A percentile compares a stretch with the other conserved stretches of the same genome.
Conservation (phyloP, 148 eudicot genomes). For the Polygonum aviculare region DNA sequence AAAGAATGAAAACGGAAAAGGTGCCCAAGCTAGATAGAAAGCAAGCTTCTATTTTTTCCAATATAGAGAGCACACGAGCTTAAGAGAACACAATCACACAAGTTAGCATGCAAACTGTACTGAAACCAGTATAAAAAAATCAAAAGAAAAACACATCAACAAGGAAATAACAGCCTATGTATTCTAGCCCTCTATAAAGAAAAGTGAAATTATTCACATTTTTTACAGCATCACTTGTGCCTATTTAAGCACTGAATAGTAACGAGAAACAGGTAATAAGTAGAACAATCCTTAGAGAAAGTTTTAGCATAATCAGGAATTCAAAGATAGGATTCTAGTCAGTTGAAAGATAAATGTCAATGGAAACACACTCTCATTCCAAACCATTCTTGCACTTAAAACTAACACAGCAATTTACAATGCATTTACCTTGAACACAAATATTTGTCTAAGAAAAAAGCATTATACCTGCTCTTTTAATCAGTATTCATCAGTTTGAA, state of each 20-base stretch:
- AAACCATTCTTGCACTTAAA: neutral
- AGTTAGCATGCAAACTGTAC: too few species aligned
- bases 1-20: neutral
- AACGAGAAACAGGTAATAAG: neutral
- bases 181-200: neutral
- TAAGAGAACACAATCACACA: too few species aligned
- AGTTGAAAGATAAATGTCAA: neutral
- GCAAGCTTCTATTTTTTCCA: neutral
- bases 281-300: neutral
- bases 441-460: neutral
- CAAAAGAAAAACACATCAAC: neutral
- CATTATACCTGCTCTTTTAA: neutral
- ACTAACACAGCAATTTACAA: neutral
- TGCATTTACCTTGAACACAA: neutral
- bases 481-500: neutral
- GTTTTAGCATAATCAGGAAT: neutral
- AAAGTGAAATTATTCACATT: neutral
- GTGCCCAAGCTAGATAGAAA: neutral
- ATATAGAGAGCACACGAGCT: neutral
- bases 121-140: neutral
- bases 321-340: neutral
- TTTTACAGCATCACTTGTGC: neutral
- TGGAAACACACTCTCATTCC: neutral
- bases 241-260: neutral
- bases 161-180: neutral